phyloP scores from a whole-genome alignment of 768 basidiomycete genomes.

The Calocybe indica region DNA sequence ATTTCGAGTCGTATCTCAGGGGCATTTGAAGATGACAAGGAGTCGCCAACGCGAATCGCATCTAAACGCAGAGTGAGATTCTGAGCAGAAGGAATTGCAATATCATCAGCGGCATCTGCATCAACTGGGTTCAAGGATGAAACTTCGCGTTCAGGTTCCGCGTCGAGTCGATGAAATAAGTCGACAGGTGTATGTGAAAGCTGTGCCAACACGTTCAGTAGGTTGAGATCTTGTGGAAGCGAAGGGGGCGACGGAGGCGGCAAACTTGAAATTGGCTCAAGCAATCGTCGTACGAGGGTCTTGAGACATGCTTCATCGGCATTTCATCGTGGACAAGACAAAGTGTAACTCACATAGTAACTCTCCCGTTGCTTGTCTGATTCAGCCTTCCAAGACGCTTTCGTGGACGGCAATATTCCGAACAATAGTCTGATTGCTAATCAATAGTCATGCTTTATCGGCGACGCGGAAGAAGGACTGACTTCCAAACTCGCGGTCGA shows the following conservation, averaged over 20 bases:
- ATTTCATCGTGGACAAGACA: background rate
- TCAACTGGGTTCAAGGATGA: constrained; percentile 44
- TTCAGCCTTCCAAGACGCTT: constrained; percentile 54
- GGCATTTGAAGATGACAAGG: constrained; percentile 25
- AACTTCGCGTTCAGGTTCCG: constrained; percentile 49
- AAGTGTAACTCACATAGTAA: constrained; percentile 55
- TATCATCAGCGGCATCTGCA: constrained; percentile 34
- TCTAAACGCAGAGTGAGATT: constrained; percentile 51
- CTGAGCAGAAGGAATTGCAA: constrained; percentile 42
- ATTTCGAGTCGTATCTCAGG: constrained; percentile 32
- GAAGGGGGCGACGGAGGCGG: constrained; percentile 35
- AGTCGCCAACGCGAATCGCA: constrained; percentile 28
- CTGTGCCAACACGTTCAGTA: constrained; percentile 48
- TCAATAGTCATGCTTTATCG: constrained; percentile 2
- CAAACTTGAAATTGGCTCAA: constrained; percentile 44
- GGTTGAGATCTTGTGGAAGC: constrained; percentile 36
- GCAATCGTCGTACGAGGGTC: constrained; percentile 64
- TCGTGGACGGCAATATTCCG: constrained; percentile 52
- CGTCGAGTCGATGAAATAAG: constrained; percentile 32
- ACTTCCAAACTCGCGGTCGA: constrained; percentile 77
- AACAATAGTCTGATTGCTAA: constrained; percentile 46
- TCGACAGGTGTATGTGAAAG: constrained; percentile 47
- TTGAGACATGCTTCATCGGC: constrained; percentile 19
- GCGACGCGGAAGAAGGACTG: constrained; percentile 16
- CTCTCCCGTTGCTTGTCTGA: constrained; percentile 54